Conservation (phyloP, 1,284 basidiomycete species). For the Marasmius sp. region DNA sequence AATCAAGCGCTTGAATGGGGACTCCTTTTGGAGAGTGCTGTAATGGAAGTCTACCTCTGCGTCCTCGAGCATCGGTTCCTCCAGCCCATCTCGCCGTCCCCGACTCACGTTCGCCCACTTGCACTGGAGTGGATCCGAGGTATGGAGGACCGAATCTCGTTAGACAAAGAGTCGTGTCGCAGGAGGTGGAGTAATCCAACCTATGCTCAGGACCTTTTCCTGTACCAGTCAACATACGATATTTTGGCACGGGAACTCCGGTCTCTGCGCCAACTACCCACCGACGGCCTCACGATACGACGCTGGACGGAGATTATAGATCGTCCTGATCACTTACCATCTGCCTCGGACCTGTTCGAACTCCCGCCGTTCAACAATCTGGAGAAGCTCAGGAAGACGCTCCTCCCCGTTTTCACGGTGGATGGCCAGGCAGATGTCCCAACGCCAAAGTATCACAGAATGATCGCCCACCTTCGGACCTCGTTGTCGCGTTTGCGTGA, state of each 20-base stretch:
- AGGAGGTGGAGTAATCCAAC: neutral
- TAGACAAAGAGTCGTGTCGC: neutral
- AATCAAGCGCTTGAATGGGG: neutral
- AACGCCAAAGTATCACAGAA: neutral
- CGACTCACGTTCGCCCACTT: neutral
- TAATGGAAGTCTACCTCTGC: neutral
- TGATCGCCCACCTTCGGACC: neutral
- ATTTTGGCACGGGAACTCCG: neutral
- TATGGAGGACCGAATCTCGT: neutral
- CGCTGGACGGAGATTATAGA: neutral
- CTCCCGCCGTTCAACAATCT: too few species aligned
- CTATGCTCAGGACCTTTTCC: neutral
- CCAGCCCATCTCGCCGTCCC: neutral
- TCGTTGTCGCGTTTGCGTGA: neutral
- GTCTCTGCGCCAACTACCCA: neutral
- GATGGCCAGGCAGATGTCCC: neutral
- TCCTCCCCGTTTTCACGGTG: neutral
- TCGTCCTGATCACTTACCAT: neutral
- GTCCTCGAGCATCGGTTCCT: neutral
- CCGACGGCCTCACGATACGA: neutral
- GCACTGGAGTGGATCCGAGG: neutral
- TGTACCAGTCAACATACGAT: neutral
- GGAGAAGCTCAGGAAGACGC: too few species aligned
- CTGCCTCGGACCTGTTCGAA: neutral
- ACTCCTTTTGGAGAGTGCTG: neutral